Base-by-base conservation (phyloP, 768 basidiomycete genomes). In the Filobasidium wieringae region DNA sequence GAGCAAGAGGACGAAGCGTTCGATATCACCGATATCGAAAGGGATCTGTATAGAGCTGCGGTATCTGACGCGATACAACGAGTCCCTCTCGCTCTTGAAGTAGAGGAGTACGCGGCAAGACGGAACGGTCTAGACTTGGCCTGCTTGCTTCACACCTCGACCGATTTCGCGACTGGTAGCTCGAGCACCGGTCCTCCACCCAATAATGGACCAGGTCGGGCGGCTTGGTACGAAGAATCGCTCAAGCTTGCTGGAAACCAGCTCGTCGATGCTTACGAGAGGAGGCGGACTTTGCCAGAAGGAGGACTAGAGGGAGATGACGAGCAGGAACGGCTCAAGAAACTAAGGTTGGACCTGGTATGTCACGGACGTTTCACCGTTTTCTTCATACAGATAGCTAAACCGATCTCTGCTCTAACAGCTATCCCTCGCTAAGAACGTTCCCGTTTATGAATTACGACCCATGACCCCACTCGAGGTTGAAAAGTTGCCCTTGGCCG, bases 371-470 rank as follows among this genome's bases (percentile, higher is more conserved):
- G 17, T 17, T 32, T 29, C 30, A n/a, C 1, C 24, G 29, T 24
- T 7, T 30, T 26, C 31, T 33, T 30, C 11, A 29, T 47, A 7
- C 40, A 33, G 12, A 2, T 27, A 22, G 3, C 14, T 27, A n/a
- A 54, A 29, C 19, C 17, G 15, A 2, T 33, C 37, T 32, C n/a
- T 2, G 1, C 17, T 27, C 29, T 30, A 19, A 27, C 53, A 60
- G 60, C 60, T 61, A 11, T 47, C 55, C 22, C 40, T 61, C 6
- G 60, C 45, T 39, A 61, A 61, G 41, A 61, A 61, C 33, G 60
- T 57, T 3, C 60, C 60, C 11, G 55, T 61, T 22, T 50, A 61
- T 37, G 60, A 61, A 47, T 51, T 61, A 2, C 49, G 55, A 14
- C 60, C 60, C 32, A 61, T 61, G 60, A 57, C 39, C 15, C 33